Percentiles rank a stretch among this genome's conserved stretches.
Evolutionary conservation across 1,139 yeast genomes (phyloP).

Genomic region (Scheffersomyces parashehatae): DNA sequence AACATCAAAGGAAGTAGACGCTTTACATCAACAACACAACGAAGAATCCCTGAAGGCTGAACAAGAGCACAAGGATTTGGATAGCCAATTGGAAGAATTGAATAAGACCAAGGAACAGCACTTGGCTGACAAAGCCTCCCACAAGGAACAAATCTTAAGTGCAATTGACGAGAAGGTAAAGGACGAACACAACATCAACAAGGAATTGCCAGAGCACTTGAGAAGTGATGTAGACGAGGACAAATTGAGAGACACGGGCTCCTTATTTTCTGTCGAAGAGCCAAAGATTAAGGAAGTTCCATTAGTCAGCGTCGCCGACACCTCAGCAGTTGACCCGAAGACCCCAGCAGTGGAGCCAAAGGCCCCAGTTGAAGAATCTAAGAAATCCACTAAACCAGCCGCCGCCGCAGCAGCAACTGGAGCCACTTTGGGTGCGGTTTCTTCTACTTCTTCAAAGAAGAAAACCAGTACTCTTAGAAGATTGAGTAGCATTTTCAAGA

Average conservation of each 20-base stretch:
- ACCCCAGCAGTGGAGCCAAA: slow-evolving; percentile 17
- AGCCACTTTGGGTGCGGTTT: slow-evolving; percentile 1
- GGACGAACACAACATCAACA: slow-evolving; percentile 47
- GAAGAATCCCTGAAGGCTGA: slow-evolving; percentile 27
- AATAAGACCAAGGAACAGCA: slow-evolving; percentile 30
- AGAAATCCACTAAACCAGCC: slow-evolving; percentile 9
- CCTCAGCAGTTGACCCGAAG: slow-evolving; percentile 15
- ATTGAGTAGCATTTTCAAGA: slow-evolving; percentile 13
- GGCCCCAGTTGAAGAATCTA: slow-evolving; percentile 19
- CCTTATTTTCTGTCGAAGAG: slow-evolving; percentile 34
- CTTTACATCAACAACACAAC: slow-evolving; percentile 25
- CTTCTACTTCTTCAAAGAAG: slow-evolving; percentile 8
- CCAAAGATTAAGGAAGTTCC: slow-evolving; percentile 19
- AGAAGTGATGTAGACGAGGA: slow-evolving; percentile 42
- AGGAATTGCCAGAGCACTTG: slow-evolving; percentile 55
- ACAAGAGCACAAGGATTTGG: slow-evolving; percentile 25
- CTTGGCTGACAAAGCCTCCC: slow-evolving; percentile 26
- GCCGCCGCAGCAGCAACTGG: slow-evolving; percentile 4
- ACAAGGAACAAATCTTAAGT: slow-evolving; percentile 35
- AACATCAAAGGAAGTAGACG: slow-evolving; percentile 33
- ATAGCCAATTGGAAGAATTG: slow-evolving; percentile 32
- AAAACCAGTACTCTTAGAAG: slow-evolving; percentile 11
- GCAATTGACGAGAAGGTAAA: slow-evolving; percentile 37
- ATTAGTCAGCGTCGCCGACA: slow-evolving; percentile 17
- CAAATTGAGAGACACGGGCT: slow-evolving; percentile 41